Evolutionary conservation across 768 basidiomycete species (phyloP).

Genomic region (Russula vinacea): DNA sequence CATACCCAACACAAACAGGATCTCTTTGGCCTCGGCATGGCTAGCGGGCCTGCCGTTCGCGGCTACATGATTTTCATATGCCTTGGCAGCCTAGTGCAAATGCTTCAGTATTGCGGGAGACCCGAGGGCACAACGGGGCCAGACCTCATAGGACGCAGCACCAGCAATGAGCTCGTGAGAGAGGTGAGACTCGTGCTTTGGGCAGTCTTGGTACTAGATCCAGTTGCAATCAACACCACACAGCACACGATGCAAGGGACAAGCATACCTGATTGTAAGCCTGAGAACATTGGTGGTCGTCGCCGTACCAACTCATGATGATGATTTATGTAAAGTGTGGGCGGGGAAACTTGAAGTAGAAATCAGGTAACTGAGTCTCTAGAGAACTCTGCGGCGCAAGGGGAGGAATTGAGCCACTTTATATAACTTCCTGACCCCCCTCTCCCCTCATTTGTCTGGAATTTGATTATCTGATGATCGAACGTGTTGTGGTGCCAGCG

Average conservation of each 20-base stretch:
- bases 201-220: background rate
- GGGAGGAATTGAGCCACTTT: background rate
- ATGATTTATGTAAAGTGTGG: background rate
- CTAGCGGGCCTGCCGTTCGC: constrained; percentile 46
- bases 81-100: constrained; percentile 50
- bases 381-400: background rate
- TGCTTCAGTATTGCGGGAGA: background rate
- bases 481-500: background rate
- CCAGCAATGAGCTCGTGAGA: constrained; percentile 66
- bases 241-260: background rate
- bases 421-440: constrained; percentile 5
- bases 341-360: no score
- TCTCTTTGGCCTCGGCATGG: constrained; percentile 60
- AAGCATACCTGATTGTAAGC: background rate
- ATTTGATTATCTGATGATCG: background rate
- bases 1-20: constrained; percentile 38
- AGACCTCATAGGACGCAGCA: constrained; percentile 62
- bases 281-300: background rate
- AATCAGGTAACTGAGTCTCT: background rate
- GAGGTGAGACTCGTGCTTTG: constrained; percentile 46
- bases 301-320: constrained; percentile 14
- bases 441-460: no score
- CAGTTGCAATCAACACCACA: background rate
- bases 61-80: constrained; percentile 56
- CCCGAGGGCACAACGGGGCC: background rate